Percentiles rank a stretch among this genome's conserved stretches.
phyloP scores from a whole-genome alignment of 2,329 filamentous ascomycete species.

The Aureobasidium subglaciale region DNA sequence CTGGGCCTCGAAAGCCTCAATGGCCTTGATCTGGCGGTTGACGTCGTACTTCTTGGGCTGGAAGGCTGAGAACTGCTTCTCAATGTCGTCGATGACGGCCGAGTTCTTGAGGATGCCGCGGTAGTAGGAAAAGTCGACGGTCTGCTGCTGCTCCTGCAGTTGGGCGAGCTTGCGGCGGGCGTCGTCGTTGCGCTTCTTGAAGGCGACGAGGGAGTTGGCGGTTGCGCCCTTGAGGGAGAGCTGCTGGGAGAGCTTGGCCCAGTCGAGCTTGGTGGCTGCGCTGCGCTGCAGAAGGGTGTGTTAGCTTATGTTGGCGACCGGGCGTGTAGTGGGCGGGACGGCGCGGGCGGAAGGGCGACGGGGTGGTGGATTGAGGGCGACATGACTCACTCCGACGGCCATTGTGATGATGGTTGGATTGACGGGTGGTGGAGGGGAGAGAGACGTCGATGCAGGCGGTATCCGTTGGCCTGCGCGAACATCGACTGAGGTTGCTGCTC shows the following conservation, averaged over 20 bases:
- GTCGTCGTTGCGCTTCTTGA: constrained; percentile 99
- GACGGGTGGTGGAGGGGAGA: constrained; percentile 42
- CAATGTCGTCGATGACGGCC: constrained; percentile 90
- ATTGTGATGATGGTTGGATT: constrained; percentile 48
- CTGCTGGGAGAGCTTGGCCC: constrained; percentile 87
- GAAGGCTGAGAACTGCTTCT: constrained; percentile 88
- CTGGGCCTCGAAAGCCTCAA: constrained; percentile 95
- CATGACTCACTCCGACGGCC: constrained; percentile 56
- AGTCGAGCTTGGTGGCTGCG: constrained; percentile 98
- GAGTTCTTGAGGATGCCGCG: constrained; percentile 90
- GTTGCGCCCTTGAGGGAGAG: constrained; percentile 96
- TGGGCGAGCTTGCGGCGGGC: constrained; percentile 85
- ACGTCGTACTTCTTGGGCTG: constrained; percentile 93
- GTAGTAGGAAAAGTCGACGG: constrained; percentile 91
- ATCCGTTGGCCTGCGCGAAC: constrained; percentile 10
- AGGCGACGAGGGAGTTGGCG: constrained; percentile 79
- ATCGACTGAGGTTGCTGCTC: constrained; percentile 11
- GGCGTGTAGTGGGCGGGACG: neutral
- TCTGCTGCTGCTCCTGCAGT: constrained; percentile 76
- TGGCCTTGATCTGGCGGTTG: constrained; percentile 88
- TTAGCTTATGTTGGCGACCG: constrained; percentile 6
- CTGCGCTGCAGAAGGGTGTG: constrained; percentile 60
- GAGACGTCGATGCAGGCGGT: constrained; percentile 11
- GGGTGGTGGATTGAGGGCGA: neutral
- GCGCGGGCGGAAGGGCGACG: neutral